Evolutionary conservation across 768 basidiomycete species (phyloP), one percentile per base, ranked within the genome.

Genomic region (Pholiota molesta): DNA sequence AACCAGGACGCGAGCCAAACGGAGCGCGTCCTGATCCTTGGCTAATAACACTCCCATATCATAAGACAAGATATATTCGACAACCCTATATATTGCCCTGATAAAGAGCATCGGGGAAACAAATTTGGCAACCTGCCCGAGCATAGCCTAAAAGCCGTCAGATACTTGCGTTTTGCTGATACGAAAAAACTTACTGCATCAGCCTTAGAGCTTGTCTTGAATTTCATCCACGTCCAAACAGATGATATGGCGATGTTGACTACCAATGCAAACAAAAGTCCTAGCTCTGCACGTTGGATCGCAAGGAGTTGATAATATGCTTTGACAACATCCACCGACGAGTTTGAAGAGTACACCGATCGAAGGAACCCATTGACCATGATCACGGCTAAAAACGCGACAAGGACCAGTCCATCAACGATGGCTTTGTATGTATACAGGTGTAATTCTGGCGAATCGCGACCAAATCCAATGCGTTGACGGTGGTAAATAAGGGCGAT

Each of bases 91-190:
- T 45, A 57, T 45, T 2, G 42, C 56, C 26, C 56, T 26, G 2
- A 33, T 29, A 29, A 57, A 29, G 42, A 57, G 40, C 42, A 57
- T 42, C 7, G 56, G 56, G 44, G 56, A 57, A 44, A 57, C 44
- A 21, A 57, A 57, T 19, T 57, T 57, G 42, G 42, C 56, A 29
- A 45, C 21, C 7, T 57, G 56, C 13, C 56, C 56, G 14, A 57
- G 42, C 19, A 57, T 57, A 57, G 44, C 56, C 56, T 57, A 44
- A 19, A 57, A 11, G 14, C 17, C 16, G 16, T 21, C 21, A 55
- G 23, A 33, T 19, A 11, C 17, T 37, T 28, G 13, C 26, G 13
- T n/a, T 28, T 21, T n/a, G n/a, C 4, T 17, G 13, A 35, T 31
- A 47, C 13, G 16, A 44, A n/a, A 28, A 47, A 29, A 39, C 56